Evolutionary conservation across 2,329 filamentous ascomycete genomes (phyloP).

Genomic region (Daldinia eschscholtzii): DNA sequence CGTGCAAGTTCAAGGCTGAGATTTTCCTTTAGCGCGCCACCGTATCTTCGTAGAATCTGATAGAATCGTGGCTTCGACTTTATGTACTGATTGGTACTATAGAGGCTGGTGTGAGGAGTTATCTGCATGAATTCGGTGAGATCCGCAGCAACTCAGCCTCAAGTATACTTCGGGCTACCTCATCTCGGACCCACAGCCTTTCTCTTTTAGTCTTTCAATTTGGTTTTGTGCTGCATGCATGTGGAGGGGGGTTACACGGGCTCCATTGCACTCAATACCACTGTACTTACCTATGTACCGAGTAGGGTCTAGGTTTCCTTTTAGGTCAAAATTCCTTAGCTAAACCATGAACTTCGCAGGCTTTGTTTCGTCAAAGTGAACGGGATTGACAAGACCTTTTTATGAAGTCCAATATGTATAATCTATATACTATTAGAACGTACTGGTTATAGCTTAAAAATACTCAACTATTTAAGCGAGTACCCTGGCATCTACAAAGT

Average conservation of each 20-base stretch:
- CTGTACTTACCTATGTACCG: constrained; percentile 5
- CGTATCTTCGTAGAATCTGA: constrained; percentile 52
- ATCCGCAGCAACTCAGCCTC: constrained; percentile 41
- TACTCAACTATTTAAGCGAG: neutral
- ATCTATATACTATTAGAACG: neutral
- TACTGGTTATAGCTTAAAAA: neutral
- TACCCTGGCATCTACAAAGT: neutral
- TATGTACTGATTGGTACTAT: constrained; percentile 44
- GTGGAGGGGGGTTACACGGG: constrained; percentile 32
- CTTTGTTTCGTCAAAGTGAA: neutral
- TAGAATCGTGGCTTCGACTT: constrained; percentile 52
- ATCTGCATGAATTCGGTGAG: neutral
- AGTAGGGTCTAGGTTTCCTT: neutral
- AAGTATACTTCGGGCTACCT: constrained; percentile 45
- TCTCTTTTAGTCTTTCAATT: constrained; percentile 40
- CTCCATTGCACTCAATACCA: constrained; percentile 11
- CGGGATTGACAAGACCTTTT: neutral
- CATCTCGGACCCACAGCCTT: constrained; percentile 21
- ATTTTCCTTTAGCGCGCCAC: constrained; percentile 49
- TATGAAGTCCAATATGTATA: neutral
- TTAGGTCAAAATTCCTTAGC: constrained; percentile 11
- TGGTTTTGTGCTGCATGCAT: constrained; percentile 38
- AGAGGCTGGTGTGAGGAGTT: constrained; percentile 33
- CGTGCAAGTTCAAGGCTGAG: constrained; percentile 47
- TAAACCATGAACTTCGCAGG: neutral